Percentiles rank a stretch among this genome's conserved stretches.
Conservation (phyloP, 2,329 filamentous ascomycete species). For the Cryphonectria naterciae region DNA sequence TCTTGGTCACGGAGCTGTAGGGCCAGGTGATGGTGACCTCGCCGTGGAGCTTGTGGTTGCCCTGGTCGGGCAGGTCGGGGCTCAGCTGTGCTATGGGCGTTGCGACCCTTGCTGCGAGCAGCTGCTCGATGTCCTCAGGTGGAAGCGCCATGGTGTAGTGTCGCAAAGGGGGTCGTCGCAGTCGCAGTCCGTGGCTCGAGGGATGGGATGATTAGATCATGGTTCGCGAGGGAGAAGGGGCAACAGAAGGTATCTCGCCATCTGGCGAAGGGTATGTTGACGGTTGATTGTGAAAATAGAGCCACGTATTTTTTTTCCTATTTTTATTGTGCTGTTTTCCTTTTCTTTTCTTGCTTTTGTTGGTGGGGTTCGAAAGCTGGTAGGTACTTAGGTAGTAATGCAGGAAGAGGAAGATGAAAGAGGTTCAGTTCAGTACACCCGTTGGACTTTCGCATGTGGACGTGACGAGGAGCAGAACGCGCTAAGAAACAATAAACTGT, state of each 20-base stretch:
- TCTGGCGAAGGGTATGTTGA: neutral
- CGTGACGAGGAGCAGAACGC: constrained; percentile 13
- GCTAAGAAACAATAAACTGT: neutral
- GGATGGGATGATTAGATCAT: constrained; percentile 30
- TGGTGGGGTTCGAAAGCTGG: neutral
- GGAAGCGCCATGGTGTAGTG: constrained; percentile 32
- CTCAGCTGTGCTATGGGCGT: constrained; percentile 61
- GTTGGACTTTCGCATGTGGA: constrained; percentile 13
- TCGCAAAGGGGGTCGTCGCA: constrained; percentile 21
- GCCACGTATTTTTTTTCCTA: too few species aligned
- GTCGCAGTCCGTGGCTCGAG: constrained; percentile 31
- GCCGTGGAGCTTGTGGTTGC: constrained; percentile 61
- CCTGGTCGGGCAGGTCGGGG: constrained; percentile 49
- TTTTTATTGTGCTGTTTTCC: neutral
- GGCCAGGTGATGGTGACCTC: constrained; percentile 89
- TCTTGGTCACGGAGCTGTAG: constrained; percentile 76
- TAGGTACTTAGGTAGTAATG: neutral
- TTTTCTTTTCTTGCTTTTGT: constrained; percentile 12
- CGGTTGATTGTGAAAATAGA: neutral
- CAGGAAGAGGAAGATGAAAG: neutral
- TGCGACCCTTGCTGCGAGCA: constrained; percentile 33
- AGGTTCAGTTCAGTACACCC: neutral
- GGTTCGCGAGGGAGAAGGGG: constrained; percentile 15
- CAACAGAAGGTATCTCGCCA: constrained; percentile 8
- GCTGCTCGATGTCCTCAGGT: constrained; percentile 27